phyloP scores from a whole-genome alignment of 345 rosid species.

The Camelina hispida region DNA sequence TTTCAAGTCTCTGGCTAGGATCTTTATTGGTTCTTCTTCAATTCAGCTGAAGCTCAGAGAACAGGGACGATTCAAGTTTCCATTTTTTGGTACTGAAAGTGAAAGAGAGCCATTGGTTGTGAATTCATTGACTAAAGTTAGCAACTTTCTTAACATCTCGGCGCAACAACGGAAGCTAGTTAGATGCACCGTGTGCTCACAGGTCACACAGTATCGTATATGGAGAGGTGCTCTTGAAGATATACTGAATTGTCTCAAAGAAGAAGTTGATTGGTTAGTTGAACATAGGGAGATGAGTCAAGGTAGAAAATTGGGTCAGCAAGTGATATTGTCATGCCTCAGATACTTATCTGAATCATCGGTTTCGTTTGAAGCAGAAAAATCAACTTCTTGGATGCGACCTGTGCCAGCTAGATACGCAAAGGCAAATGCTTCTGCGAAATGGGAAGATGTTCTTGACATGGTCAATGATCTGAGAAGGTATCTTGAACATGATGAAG shows the following conservation, averaged over 20 bases:
- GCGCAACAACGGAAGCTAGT: conserved; percentile 77
- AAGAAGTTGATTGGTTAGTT: conserved; percentile 55
- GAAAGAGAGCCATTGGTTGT: conserved; percentile 66
- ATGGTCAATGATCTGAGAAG: conserved; percentile 70
- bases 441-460: conserved; percentile 86
- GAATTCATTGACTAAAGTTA: conserved; percentile 60
- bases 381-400: conserved; percentile 71
- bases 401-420: conserved; percentile 53
- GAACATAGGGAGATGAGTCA: conserved; percentile 45
- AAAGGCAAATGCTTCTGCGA: conserved; percentile 41
- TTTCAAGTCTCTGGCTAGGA: conserved; percentile 67
- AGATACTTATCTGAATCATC: conserved; percentile 59
- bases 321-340: conserved; percentile 67
- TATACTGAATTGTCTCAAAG: conserved; percentile 59
- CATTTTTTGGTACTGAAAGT: conserved; percentile 45
- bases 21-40: conserved; percentile 65
- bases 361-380: conserved; percentile 48
- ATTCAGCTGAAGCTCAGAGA: conserved; percentile 54
- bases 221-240: conserved; percentile 71
- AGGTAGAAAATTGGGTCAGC: conserved; percentile 60
- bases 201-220: conserved; percentile 73
- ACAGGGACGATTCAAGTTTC: conserved; percentile 32
- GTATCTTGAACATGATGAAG: conserved; percentile 52
- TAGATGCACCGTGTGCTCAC: conserved; percentile 60
- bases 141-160: conserved; percentile 61